Percentiles rank a stretch among this genome's conserved stretches.
Evolutionary conservation across 768 basidiomycete genomes (phyloP).

Genomic region (Lepiota subincarnata): DNA sequence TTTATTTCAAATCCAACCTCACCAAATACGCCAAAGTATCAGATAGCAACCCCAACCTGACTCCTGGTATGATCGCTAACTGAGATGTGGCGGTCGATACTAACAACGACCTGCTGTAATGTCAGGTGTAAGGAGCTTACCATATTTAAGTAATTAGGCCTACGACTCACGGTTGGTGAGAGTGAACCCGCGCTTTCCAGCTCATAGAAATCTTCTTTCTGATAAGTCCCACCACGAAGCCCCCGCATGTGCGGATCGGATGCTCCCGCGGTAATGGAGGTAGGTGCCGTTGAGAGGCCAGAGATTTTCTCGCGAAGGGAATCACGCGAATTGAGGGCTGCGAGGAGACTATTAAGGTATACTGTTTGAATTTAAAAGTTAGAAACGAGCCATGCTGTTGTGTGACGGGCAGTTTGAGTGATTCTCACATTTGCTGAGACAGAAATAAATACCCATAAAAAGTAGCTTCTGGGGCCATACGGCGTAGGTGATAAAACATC

Average conservation of each 20-base stretch:
- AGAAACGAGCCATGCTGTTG: no score
- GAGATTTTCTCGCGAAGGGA: slow-evolving; percentile 9
- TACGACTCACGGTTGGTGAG: neutral
- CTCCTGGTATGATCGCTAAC: neutral
- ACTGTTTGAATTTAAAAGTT: slow-evolving; percentile 8
- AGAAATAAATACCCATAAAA: slow-evolving; percentile 24
- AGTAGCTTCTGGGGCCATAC: slow-evolving; percentile 23
- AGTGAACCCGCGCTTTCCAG: neutral
- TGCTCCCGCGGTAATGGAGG: neutral
- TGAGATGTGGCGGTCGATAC: slow-evolving; percentile 1
- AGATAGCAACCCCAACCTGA: neutral
- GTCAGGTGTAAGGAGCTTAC: neutral
- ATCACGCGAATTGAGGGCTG: slow-evolving; percentile 15
- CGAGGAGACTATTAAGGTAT: slow-evolving; percentile 20
- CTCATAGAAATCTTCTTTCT: neutral
- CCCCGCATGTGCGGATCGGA: neutral
- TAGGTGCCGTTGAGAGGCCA: slow-evolving; percentile 2
- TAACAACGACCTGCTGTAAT: neutral
- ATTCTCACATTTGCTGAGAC: slow-evolving; percentile 21
- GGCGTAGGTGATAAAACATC: slow-evolving; percentile 22
- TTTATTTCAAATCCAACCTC: neutral
- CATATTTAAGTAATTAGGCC: neutral
- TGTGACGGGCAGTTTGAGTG: neutral
- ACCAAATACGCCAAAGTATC: neutral
- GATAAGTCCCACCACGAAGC: neutral